Base-by-base conservation (phyloP, 331 rosid genomes). In the Cucumis variabilis region DNA sequence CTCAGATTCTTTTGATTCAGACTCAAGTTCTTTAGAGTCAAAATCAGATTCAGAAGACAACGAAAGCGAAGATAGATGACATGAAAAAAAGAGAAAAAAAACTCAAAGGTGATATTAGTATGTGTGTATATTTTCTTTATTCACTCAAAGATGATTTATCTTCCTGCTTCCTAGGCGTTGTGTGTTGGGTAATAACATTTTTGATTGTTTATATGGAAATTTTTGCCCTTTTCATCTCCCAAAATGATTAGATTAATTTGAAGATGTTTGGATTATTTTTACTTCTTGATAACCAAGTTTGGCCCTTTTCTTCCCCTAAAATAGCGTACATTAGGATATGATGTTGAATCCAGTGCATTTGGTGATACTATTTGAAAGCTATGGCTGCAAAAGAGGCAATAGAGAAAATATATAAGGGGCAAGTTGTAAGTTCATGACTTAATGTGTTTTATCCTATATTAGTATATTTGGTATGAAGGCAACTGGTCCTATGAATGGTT, bases 331-430 rank as follows among this genome's bases (percentile, higher is more conserved):
- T 91, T 98, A 25, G 99, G 99, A 86, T 97, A 94, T 86, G 99
- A 96, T 84, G 99, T 97, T 84, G 99, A 97, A 90, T 97, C 99
- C 70, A 97, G 98, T 92, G 99, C 99, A 81, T 97, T 98, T n/a
- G 85, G 99, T 67, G 98, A 97, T 94, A 92, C 99, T 63, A 97
- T 97, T 89, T 97, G 88, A 97, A 96, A 92, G 99, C 99, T 86
- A 96, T 98, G 89, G 99, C 99, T 88, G 99, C 99, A 70, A 96
- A 90, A 88, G 99, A 97, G 96, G 99, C 98, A 24, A 92, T 97
- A 88, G 99, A 97, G 93, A 96, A 92, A 93, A 92, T 94, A 50
- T 97, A 96, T 82, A 93, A 90, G 79, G 96, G 99, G 90, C 96
- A 92, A 86, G 76, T 92, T 70, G 99, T 97, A 91, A 92, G 98